Percentiles rank a stretch among this genome's conserved stretches.
Evolutionary conservation across 1,139 yeast genomes (phyloP).

Genomic region (Blastobotrys aristatus): DNA sequence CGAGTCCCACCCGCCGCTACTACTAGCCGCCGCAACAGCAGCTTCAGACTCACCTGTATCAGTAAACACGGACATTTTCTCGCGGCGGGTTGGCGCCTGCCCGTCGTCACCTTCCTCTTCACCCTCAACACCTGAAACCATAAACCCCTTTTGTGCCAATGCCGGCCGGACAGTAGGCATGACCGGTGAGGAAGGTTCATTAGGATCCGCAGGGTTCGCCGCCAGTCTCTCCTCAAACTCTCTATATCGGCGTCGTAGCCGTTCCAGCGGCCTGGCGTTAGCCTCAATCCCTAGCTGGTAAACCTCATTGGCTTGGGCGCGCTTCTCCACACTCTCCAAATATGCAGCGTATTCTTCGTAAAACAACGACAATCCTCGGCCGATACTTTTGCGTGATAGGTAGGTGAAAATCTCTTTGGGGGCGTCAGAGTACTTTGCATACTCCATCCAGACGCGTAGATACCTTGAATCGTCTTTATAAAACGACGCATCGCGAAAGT

Average conservation of each 20-base stretch:
- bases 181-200: constrained; percentile 36
- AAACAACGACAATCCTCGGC: constrained; percentile 58
- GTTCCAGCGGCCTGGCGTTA: constrained; percentile 57
- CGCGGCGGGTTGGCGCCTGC: not conserved
- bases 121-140: not conserved
- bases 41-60: constrained; percentile 12
- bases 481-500: constrained; percentile 57
- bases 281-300: constrained; percentile 55
- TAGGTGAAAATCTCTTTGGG: constrained; percentile 71
- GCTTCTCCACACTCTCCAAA: constrained; percentile 50
- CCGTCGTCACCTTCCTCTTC: not conserved
- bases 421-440: constrained; percentile 61
- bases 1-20: constrained; percentile 42
- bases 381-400: constrained; percentile 70
- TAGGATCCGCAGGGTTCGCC: constrained; percentile 27
- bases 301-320: constrained; percentile 58
- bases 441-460: constrained; percentile 73
- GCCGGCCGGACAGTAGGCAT: constrained; percentile 27
- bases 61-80: constrained; percentile 31
- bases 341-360: constrained; percentile 77
- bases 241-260: constrained; percentile 48
- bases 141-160: constrained; percentile 19
- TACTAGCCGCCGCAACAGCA: constrained; percentile 2
- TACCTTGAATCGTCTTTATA: constrained; percentile 83
- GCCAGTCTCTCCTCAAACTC: constrained; percentile 44